phyloP scores from a whole-genome alignment of 768 basidiomycete genomes.

The Mycena kentingensis region DNA sequence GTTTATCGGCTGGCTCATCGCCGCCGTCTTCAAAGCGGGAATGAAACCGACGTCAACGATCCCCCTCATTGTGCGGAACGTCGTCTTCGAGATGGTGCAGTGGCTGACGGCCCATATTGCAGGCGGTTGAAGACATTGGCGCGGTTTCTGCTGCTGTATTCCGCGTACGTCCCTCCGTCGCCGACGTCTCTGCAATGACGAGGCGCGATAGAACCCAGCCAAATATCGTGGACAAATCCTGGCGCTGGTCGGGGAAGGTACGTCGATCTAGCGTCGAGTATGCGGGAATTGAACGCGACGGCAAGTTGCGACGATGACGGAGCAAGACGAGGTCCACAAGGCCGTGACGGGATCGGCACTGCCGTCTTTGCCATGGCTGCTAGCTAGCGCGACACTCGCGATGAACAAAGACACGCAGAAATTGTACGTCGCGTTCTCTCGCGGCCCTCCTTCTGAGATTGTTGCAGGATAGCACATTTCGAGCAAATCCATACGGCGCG shows the following conservation, averaged over 20 bases:
- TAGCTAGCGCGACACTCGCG: neutral
- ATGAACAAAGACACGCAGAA: neutral
- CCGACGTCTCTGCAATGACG: neutral
- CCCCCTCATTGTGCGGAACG: conserved; percentile 4
- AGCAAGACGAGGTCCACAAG: neutral
- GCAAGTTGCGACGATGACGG: neutral
- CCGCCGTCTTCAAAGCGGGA: conserved; percentile 26
- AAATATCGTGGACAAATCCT: neutral
- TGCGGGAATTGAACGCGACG: no score
- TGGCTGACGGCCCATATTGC: no score
- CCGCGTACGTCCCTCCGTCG: neutral
- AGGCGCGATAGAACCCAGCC: neutral
- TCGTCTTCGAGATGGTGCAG: no score
- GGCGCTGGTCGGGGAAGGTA: neutral
- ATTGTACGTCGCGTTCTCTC: neutral
- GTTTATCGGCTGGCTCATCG: conserved; percentile 29
- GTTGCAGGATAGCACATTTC: neutral
- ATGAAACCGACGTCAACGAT: conserved; percentile 28
- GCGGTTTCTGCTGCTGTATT: neutral
- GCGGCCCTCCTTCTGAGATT: no score
- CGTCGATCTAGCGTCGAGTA: no score
- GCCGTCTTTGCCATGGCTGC: neutral
- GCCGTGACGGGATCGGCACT: neutral
- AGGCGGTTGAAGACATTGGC: neutral
- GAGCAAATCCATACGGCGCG: neutral